Base-by-base conservation (phyloP, 768 basidiomycete species). In the Pleurotus cornucopiae region DNA sequence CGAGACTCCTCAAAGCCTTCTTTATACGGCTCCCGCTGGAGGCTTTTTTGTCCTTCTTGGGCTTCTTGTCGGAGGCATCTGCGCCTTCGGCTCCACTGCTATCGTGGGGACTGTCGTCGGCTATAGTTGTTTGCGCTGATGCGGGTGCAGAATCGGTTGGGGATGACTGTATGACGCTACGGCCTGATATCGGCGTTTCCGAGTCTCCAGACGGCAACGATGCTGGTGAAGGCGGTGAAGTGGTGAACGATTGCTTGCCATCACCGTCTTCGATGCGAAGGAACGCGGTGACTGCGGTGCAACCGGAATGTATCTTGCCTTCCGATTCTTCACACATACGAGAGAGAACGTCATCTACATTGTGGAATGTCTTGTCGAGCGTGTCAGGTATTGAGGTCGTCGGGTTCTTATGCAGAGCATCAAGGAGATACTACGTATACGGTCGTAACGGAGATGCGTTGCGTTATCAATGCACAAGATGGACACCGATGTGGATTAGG, bases 241-340 rank as follows among this genome's bases (percentile, higher is more conserved):
- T 65, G 46, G 86, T 63, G 67, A 91, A 93, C 6, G 86, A 73
- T 66, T 94, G 91, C 25, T 74, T 74, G 34, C 91, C 91, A 13
- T 86, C 75, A 1, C 73, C 76, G 62, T 94, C 93, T 71, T 99
- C 97, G 57, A 98, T 72, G 12, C 97, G 89, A 52, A 99, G 80
- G 71, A 98, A 96, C 2, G 94, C 94, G 23, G 91, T 94, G 37
- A 97, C 97, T 4, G 92, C 97, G 3, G 97, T 99, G 66, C 96
- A 98, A 1, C 97, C 97, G 5, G 92, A 94, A 64, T 96, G 93
- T 48, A 96, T 94, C 69, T 91, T 94, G 62, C 92, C 93, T 40
- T 91, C 88, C 5, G 89, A 89, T 60, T 89, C 85, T 64, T 90
- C 89, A 54, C 94, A 87, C 64, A 98, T 85, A 46, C 78, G 81